Conservation (phyloP, 2,329 filamentous ascomycete species). For the Talaromyces sp. region DNA sequence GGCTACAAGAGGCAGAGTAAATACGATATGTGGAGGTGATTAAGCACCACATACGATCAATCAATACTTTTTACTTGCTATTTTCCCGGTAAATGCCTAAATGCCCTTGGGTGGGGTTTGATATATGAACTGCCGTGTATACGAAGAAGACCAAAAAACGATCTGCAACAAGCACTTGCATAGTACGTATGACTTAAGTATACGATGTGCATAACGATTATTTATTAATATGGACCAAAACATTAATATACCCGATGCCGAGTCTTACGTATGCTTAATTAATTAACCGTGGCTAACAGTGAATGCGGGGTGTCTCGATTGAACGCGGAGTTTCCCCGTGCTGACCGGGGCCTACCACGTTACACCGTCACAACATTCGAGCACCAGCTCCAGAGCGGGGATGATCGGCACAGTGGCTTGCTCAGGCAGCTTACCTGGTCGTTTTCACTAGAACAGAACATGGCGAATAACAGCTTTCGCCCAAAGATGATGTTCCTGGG, state of each 20-base stretch:
- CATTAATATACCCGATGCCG: not conserved
- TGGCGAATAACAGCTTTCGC: no score
- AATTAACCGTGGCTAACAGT: not conserved
- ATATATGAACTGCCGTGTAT: not conserved
- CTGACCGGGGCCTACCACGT: not conserved
- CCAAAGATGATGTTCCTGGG: no score
- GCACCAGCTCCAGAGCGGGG: not conserved
- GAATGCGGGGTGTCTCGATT: not conserved
- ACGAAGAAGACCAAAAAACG: not conserved
- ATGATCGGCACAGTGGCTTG: not conserved
- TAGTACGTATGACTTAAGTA: no score
- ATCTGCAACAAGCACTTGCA: no score
- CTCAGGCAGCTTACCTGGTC: no score
- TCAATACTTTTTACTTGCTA: not conserved
- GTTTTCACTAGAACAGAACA: no score
- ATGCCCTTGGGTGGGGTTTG: not conserved
- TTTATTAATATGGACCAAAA: not conserved
- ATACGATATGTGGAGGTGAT: constrained; percentile 34
- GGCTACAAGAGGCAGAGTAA: constrained; percentile 25
- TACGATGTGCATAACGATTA: no score
- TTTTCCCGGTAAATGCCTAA: not conserved
- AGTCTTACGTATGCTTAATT: no score
- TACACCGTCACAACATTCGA: not conserved
- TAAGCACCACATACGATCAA: not conserved
- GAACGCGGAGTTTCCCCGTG: not conserved